Conservation (phyloP, 768 basidiomycete species). For the Phallus indusiatus region DNA sequence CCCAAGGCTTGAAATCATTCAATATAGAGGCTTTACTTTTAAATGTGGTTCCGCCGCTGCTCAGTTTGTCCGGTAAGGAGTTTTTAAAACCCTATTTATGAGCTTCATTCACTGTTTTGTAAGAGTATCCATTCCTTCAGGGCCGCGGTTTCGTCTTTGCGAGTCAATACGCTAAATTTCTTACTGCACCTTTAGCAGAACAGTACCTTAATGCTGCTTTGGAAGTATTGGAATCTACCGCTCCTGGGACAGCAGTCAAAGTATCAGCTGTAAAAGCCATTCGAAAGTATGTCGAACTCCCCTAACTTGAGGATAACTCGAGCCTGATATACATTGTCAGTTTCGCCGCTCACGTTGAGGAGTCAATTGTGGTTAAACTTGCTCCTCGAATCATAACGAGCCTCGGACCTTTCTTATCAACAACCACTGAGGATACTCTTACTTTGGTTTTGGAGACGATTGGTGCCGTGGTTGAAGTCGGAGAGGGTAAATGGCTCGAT, state of each 20-base stretch:
- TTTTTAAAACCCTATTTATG: neutral
- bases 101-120: neutral
- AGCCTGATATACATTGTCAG: slow-evolving; percentile 27
- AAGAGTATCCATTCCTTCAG: slow-evolving; percentile 88
- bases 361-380: slow-evolving; percentile 49
- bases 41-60: slow-evolving; percentile 68
- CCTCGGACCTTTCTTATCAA: slow-evolving; percentile 72
- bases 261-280: slow-evolving; percentile 90
- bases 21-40: slow-evolving; percentile 71
- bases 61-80: slow-evolving; percentile 57
- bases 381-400: slow-evolving; percentile 69
- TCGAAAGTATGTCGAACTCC: slow-evolving; percentile 56
- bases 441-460: slow-evolving; percentile 82
- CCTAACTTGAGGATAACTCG: neutral
- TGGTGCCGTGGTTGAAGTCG: slow-evolving; percentile 66
- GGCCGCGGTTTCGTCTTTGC: slow-evolving; percentile 93
- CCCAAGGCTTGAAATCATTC: slow-evolving; percentile 54
- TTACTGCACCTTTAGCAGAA: slow-evolving; percentile 62
- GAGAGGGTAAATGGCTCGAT: slow-evolving; percentile 65
- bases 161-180: slow-evolving; percentile 70
- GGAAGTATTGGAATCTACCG: slow-evolving; percentile 66
- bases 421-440: slow-evolving; percentile 81
- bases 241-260: slow-evolving; percentile 79
- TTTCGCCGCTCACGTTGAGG: slow-evolving; percentile 59
- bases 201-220: slow-evolving; percentile 87